These are phyloP conservation scores for Syzygium syzygioides DNA, from an alignment of 441 rosid genomes.

Conservation along the genomic window DNA sequence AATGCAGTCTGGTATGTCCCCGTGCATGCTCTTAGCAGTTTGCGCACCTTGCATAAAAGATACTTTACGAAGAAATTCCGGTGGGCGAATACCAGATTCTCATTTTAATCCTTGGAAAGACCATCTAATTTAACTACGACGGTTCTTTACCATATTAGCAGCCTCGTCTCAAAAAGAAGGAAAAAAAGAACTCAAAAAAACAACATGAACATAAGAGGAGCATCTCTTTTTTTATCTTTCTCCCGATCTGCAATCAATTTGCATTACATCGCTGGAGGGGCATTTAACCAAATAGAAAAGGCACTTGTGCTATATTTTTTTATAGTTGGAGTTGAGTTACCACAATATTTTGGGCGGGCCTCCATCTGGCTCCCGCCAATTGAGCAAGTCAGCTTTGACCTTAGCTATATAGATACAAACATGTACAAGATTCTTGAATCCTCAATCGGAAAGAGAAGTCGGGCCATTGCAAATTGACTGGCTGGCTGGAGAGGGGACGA, in stretches of 20 bases:
- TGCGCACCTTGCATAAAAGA: neutral
- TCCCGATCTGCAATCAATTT: neutral
- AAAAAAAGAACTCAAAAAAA: neutral
- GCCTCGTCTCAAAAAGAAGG: neutral
- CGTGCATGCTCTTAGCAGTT: neutral
- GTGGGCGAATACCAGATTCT: neutral
- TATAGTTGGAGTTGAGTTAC: neutral
- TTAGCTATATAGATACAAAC: neutral
- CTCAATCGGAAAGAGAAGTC: slow-evolving; percentile 5
- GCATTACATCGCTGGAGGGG: neutral
- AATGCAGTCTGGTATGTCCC: neutral
- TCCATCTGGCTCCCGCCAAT: neutral
- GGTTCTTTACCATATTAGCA: neutral
- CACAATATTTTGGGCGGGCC: neutral
- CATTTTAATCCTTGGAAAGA: neutral
- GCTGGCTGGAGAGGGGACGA: neutral
- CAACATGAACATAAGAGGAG: neutral
- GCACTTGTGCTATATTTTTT: neutral
- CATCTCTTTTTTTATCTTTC: neutral
- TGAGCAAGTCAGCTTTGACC: neutral
- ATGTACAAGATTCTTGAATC: slow-evolving; percentile 1
- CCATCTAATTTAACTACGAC: neutral
- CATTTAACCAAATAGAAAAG: neutral
- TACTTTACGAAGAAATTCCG: neutral
- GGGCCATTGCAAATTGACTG: slow-evolving; percentile 13